phyloP scores from a whole-genome alignment of 2,329 filamentous ascomycete species.

The Pseudopyrenochaeta lycopersici region DNA sequence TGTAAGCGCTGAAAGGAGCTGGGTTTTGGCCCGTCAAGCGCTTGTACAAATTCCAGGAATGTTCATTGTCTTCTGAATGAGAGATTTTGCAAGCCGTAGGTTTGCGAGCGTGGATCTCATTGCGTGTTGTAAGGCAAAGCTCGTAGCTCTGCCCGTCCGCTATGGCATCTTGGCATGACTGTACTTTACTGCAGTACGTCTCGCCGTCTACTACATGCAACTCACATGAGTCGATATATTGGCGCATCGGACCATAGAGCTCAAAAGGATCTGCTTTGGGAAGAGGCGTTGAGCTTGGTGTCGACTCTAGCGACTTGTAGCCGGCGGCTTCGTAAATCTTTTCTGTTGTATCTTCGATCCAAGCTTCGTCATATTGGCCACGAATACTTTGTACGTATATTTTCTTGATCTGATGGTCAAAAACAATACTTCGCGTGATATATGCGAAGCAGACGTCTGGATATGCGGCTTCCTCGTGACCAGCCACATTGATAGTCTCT shows the following conservation, averaged over 20 bases:
- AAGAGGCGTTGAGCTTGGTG: conserved; percentile 36
- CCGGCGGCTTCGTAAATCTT: conserved; percentile 40
- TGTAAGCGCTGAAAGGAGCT: conserved; percentile 84
- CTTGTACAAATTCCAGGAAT: conserved; percentile 75
- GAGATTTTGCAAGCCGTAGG: conserved; percentile 33
- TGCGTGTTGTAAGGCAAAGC: conserved; percentile 82
- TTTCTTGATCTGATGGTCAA: conserved; percentile 73
- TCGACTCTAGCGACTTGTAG: conserved; percentile 39
- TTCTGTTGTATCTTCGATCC: conserved; percentile 55
- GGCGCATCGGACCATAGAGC: conserved; percentile 31
- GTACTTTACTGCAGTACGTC: conserved; percentile 72
- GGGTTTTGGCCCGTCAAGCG: conserved; percentile 76
- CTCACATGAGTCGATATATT: conserved; percentile 37
- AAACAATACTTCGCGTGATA: conserved; percentile 77
- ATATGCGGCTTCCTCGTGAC: conserved; percentile 46
- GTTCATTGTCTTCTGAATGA: conserved; percentile 43
- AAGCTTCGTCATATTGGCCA: conserved; percentile 50
- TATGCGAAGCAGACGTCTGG: conserved; percentile 81
- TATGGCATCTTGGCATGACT: conserved; percentile 74
- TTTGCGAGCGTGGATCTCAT: conserved; percentile 61
- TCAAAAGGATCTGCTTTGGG: conserved; percentile 44
- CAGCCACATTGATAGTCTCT: conserved; percentile 63
- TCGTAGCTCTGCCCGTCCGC: conserved; percentile 85
- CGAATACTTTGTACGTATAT: conserved; percentile 75
- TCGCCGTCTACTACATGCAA: conserved; percentile 16